Evolutionary conservation across 768 basidiomycete species (phyloP).

Genomic region (Collybiopsis confluens): DNA sequence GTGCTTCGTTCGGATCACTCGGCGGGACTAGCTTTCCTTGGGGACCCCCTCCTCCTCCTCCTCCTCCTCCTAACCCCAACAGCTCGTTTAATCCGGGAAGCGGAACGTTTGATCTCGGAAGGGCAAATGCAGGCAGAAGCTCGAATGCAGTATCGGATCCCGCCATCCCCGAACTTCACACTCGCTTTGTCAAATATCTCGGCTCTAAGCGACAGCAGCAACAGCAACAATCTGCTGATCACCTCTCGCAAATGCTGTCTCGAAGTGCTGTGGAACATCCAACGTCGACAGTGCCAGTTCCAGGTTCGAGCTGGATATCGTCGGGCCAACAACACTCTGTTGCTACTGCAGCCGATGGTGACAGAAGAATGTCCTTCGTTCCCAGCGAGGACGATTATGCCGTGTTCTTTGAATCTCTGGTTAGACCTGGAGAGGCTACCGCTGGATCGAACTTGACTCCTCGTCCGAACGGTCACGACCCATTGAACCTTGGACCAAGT

Average conservation of each 20-base stretch:
- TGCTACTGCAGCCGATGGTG: not conserved
- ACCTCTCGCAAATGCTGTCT: not conserved
- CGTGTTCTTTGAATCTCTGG: not conserved
- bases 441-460: not conserved
- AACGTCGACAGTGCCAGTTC: not conserved
- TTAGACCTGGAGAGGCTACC: not conserved
- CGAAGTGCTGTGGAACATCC: not conserved
- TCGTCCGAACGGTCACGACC: not conserved
- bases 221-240: not conserved
- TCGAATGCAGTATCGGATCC: not conserved
- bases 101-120: not conserved
- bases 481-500: too few species aligned
- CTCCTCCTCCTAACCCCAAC: not conserved
- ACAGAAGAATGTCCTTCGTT: too few species aligned
- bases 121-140: not conserved
- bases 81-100: not conserved
- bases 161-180: not conserved
- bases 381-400: not conserved
- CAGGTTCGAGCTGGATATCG: not conserved
- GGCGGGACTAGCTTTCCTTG: not conserved
- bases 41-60: too few species aligned
- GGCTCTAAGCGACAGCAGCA: not conserved
- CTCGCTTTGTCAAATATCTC: not conserved
- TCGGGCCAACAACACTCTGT: not conserved
- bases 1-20: not conserved